Conservation (phyloP, 2,329 filamentous ascomycete species). For the Didymella glomerata region DNA sequence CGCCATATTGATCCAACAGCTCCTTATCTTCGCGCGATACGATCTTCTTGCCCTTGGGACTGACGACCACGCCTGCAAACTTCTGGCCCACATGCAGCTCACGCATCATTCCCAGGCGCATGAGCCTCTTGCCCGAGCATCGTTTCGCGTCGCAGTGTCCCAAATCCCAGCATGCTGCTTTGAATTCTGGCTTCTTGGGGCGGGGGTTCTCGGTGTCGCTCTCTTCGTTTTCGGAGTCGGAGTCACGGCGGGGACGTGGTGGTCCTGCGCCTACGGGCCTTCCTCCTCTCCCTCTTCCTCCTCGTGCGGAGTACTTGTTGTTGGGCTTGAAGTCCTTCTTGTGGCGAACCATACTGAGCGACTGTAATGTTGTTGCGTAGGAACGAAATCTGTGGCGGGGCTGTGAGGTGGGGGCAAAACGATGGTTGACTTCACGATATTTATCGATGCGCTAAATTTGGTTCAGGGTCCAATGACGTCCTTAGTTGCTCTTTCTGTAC, state of each 20-base stretch:
- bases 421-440: slow-evolving; percentile 24
- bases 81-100: slow-evolving; percentile 91
- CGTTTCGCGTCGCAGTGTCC: slow-evolving; percentile 97
- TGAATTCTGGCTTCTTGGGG: slow-evolving; percentile 69
- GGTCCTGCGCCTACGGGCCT: slow-evolving; percentile 64
- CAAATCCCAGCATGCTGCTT: slow-evolving; percentile 97
- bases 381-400: slow-evolving; percentile 2
- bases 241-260: slow-evolving; percentile 52
- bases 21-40: slow-evolving; percentile 84
- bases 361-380: not conserved
- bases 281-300: slow-evolving; percentile 21
- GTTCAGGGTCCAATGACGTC: slow-evolving; percentile 25
- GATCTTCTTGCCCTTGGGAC: slow-evolving; percentile 88
- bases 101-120: slow-evolving; percentile 91
- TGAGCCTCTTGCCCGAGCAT: slow-evolving; percentile 94
- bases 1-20: slow-evolving; percentile 85
- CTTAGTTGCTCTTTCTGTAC: not conserved
- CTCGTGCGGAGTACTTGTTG: slow-evolving; percentile 70
- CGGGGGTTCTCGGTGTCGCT: slow-evolving; percentile 37
- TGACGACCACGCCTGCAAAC: slow-evolving; percentile 90
- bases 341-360: slow-evolving; percentile 80
- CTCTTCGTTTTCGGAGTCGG: slow-evolving; percentile 34
- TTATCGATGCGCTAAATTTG: slow-evolving; percentile 34
- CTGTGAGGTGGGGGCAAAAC: slow-evolving; percentile 29
- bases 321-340: slow-evolving; percentile 86